These are phyloP conservation scores for Senna siamea DNA, from an alignment of 306 rosid genomes.

Conservation along the genomic window DNA sequence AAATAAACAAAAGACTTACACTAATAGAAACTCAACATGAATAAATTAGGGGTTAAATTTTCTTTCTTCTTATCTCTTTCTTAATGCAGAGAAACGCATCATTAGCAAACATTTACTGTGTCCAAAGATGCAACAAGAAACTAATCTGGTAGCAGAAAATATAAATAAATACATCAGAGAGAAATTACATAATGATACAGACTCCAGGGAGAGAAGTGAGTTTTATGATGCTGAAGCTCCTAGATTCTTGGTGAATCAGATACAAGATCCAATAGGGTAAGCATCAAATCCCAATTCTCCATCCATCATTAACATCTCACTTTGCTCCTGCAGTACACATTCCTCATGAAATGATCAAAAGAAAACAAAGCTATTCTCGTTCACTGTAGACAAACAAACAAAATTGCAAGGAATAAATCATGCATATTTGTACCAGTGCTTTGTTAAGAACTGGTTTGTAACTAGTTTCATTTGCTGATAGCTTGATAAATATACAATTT, in stretches of 20 bases:
- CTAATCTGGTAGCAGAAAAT: constrained; percentile 29
- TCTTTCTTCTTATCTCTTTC: too few species aligned
- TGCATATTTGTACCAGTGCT: too few species aligned
- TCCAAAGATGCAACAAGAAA: constrained; percentile 37
- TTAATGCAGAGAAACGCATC: too few species aligned
- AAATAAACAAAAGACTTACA: too few species aligned
- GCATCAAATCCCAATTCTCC: constrained; percentile 65
- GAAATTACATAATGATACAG: constrained; percentile 46
- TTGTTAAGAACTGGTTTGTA: too few species aligned
- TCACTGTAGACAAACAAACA: too few species aligned
- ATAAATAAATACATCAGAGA: constrained; percentile 29
- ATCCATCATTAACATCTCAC: constrained; percentile 52
- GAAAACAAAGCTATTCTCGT: background rate
- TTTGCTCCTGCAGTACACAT: constrained; percentile 64
- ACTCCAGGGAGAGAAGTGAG: constrained; percentile 35
- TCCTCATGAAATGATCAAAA: constrained; percentile 23
- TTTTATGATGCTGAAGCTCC: constrained; percentile 25
- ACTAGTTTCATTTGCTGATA: too few species aligned
- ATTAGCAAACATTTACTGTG: constrained; percentile 9
- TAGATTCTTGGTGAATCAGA: constrained; percentile 43
- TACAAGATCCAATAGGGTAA: constrained; percentile 62
- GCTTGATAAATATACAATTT: too few species aligned
- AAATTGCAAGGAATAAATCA: background rate
- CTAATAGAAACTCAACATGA: too few species aligned
- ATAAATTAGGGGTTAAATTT: too few species aligned